These are phyloP conservation scores for Drosera spatulata DNA, from an alignment of 179 eudicot genomes.

Conservation along the genomic window DNA sequence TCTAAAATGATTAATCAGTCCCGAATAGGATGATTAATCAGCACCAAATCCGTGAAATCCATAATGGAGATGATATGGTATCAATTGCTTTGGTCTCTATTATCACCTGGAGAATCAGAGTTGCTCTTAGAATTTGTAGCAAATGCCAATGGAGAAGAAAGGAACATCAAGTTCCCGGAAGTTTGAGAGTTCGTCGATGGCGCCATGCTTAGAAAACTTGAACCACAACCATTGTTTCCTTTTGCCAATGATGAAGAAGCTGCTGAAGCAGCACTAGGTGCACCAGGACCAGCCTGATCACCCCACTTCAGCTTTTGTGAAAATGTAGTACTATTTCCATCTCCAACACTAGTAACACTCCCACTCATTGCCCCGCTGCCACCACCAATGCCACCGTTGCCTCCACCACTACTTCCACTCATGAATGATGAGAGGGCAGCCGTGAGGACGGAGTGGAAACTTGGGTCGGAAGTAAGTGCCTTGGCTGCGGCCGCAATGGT, in stretches of 20 bases:
- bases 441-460: conserved; percentile 6
- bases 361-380: not conserved
- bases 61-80: not conserved
- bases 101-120: conserved; percentile 37
- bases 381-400: not conserved
- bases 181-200: conserved; percentile 23
- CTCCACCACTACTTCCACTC: not conserved
- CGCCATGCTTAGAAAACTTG: conserved; percentile 23
- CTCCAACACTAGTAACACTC: not conserved
- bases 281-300: not conserved
- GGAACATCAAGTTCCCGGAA: conserved; percentile 10
- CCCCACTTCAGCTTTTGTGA: conserved; percentile 2
- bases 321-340: not conserved
- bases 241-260: not conserved
- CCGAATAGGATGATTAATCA: no score
- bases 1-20: no score
- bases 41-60: no score
- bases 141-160: conserved; percentile 18
- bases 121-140: conserved; percentile 25
- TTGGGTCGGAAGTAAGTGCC: conserved; percentile 6
- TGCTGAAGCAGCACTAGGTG: not conserved
- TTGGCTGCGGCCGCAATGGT: conserved; percentile 1
- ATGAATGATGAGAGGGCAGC: conserved; percentile 5
- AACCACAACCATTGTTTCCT: conserved; percentile 25
- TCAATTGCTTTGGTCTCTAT: conserved; percentile 12